These are phyloP conservation scores for Candida anutae DNA, from an alignment of 1,139 yeast genomes.

Conservation along the genomic window DNA sequence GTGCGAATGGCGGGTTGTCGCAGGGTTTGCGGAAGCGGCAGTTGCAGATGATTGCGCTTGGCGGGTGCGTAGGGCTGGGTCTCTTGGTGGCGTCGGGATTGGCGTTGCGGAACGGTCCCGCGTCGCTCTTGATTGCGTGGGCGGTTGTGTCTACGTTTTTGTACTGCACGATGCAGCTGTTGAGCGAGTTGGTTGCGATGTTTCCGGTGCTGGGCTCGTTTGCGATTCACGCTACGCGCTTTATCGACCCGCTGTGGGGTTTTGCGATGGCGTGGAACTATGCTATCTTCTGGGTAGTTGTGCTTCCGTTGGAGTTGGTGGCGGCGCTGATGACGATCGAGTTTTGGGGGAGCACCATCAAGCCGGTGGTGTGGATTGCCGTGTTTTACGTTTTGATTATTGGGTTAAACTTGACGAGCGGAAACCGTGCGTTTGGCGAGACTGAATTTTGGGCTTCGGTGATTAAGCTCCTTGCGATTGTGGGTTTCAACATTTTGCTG, in stretches of 20 bases:
- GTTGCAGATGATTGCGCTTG: constrained; percentile 29
- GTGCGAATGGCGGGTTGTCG: background rate
- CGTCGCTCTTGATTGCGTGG: constrained; percentile 33
- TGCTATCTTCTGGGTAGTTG: constrained; percentile 61
- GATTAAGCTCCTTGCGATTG: constrained; percentile 53
- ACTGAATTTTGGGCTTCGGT: constrained; percentile 57
- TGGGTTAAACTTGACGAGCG: constrained; percentile 43
- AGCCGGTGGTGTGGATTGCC: constrained; percentile 62
- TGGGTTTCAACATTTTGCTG: constrained; percentile 66
- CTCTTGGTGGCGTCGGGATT: constrained; percentile 29
- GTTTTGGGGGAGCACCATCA: constrained; percentile 52
- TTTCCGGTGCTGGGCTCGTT: constrained; percentile 71
- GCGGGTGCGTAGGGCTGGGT: constrained; percentile 35
- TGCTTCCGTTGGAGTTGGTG: constrained; percentile 62
- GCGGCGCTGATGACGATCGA: constrained; percentile 63
- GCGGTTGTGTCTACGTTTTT: constrained; percentile 37
- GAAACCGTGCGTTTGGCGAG: constrained; percentile 61
- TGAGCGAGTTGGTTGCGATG: constrained; percentile 61
- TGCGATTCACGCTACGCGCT: constrained; percentile 56
- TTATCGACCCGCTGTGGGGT: constrained; percentile 65
- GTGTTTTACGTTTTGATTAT: constrained; percentile 54
- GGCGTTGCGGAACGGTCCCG: constrained; percentile 33
- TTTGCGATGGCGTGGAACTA: constrained; percentile 72
- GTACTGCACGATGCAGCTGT: constrained; percentile 59
- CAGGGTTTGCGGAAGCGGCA: constrained; percentile 27